Base-by-base conservation (phyloP, 768 basidiomycete species). In the Boletus huronensis region DNA sequence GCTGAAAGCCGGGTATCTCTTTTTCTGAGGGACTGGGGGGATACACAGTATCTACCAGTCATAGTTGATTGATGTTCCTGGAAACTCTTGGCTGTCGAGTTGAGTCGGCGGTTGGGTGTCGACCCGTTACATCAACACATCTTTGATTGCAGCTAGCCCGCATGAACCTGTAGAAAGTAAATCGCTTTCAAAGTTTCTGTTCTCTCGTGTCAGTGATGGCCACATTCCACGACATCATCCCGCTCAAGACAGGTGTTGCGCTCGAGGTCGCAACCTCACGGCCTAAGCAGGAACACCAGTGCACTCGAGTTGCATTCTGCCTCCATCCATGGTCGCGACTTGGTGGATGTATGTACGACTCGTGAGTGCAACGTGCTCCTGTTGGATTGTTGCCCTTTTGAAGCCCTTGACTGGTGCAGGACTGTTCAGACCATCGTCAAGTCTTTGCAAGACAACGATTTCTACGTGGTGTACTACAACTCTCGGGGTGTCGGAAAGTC, bases 281-380 rank as follows among this genome's bases (percentile, higher is more conserved):
- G 17, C 75, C 78, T 7, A 13, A 31, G 11, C 58, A 60, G 21
- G 54, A 44, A 17, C 19, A 45, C 11, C 41, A 23, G 10, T 58
- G 57, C 7, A 75, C 70, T 28, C 84, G 80, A 57, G 67, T 87
- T 6, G 89, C 84, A 0, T 70, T 93, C n/a, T 84, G 84, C 60
- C 72, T 88, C 11, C 90, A 93, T 60, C 91, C 91, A 6, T 93
- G 90, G 90, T 84, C 87, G n/a, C 83, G 89, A 79, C 76, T 92
- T 0, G 90, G 90, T 1, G 90, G 90, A 16, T 77, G 73, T 48
- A 88, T 85, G 82, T 67, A 83, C 58, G 89, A 93, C 62, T 80
- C 85, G 90, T 92, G 67, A 64, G 88, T 77, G 52, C 38, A 23
- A 25, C 41, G 28, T 14, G 46, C 23, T 10, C 44, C 7, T 21